phyloP scores from a whole-genome alignment of 495 filamentous ascomycete species.

The Penicillium alfredii region DNA sequence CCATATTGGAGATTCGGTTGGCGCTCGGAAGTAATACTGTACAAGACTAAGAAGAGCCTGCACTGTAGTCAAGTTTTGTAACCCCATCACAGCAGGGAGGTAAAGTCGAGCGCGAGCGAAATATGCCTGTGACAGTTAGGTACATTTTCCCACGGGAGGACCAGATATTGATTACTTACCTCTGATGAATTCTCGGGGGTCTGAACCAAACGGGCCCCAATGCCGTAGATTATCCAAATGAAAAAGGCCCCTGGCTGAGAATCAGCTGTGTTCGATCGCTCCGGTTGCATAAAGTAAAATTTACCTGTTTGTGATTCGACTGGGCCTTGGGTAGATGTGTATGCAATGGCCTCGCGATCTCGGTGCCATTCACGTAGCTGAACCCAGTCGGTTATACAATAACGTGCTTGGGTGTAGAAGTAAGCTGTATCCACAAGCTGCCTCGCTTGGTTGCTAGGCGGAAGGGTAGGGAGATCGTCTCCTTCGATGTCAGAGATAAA shows the following conservation, averaged over 20 bases:
- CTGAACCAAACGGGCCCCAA: slow-evolving; percentile 10
- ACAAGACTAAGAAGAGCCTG: slow-evolving; percentile 9
- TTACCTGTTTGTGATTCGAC: slow-evolving; percentile 6
- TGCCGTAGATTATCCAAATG: slow-evolving; percentile 12
- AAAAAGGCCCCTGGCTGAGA: slow-evolving; percentile 5
- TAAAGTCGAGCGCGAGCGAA: slow-evolving; percentile 9
- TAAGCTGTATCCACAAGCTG: slow-evolving; percentile 8
- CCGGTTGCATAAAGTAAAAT: neutral
- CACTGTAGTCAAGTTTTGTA: slow-evolving; percentile 7
- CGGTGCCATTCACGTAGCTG: slow-evolving; percentile 8
- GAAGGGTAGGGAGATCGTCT: slow-evolving; percentile 2
- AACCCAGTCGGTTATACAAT: slow-evolving; percentile 10
- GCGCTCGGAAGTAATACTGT: slow-evolving; percentile 12
- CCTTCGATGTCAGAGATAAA: neutral
- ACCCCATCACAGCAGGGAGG: slow-evolving; percentile 4
- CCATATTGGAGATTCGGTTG: slow-evolving; percentile 2
- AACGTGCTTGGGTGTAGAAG: slow-evolving; percentile 11
- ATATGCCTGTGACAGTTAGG: slow-evolving; percentile 2
- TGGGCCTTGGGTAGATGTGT: neutral
- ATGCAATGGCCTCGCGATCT: slow-evolving; percentile 1
- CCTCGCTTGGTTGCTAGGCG: slow-evolving; percentile 4
- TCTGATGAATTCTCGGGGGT: slow-evolving; percentile 7
- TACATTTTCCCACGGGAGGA: too few species aligned
- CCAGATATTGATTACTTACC: neutral
- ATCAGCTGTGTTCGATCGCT: neutral